phyloP scores from a whole-genome alignment of 179 eudicot species.

The Silene coronaria region DNA sequence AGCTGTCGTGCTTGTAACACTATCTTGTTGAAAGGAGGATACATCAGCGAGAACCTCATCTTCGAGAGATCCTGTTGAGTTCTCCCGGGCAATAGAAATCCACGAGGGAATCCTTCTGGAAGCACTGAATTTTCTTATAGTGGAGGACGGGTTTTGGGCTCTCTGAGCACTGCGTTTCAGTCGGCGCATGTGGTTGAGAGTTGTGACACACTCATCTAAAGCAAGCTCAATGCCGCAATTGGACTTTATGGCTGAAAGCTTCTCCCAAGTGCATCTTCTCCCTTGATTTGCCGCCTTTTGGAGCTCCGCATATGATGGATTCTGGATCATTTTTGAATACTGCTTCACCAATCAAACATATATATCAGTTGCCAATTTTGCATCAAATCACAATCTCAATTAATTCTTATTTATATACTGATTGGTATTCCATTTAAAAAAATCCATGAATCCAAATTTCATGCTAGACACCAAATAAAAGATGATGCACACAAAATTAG shows the following conservation, averaged over 20 bases:
- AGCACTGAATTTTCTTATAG: slow-evolving; percentile 52
- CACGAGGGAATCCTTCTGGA: slow-evolving; percentile 87
- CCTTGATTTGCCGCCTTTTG: slow-evolving; percentile 98
- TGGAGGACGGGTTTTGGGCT: slow-evolving; percentile 39
- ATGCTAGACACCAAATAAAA: neutral
- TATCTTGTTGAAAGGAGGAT: slow-evolving; percentile 41
- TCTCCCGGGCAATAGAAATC: slow-evolving; percentile 89
- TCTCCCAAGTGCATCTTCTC: slow-evolving; percentile 94
- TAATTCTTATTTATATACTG: neutral
- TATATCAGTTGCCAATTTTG: neutral
- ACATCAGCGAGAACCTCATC: slow-evolving; percentile 66
- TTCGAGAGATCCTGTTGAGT: slow-evolving; percentile 89
- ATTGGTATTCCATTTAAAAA: neutral
- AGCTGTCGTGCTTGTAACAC: slow-evolving; percentile 21
- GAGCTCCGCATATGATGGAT: slow-evolving; percentile 75
- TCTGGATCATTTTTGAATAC: slow-evolving; percentile 83
- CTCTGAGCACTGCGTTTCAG: slow-evolving; percentile 69
- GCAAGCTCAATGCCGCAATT: slow-evolving; percentile 92
- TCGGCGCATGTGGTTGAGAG: slow-evolving; percentile 91
- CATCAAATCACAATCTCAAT: neutral
- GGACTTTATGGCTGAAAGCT: slow-evolving; percentile 92
- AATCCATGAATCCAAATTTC: neutral
- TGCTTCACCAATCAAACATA: slow-evolving; percentile 24
- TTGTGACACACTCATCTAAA: slow-evolving; percentile 74
- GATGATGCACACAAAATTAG: neutral